Evolutionary conservation across 768 basidiomycete genomes (phyloP).

Genomic region (Leccinum arenicola): DNA sequence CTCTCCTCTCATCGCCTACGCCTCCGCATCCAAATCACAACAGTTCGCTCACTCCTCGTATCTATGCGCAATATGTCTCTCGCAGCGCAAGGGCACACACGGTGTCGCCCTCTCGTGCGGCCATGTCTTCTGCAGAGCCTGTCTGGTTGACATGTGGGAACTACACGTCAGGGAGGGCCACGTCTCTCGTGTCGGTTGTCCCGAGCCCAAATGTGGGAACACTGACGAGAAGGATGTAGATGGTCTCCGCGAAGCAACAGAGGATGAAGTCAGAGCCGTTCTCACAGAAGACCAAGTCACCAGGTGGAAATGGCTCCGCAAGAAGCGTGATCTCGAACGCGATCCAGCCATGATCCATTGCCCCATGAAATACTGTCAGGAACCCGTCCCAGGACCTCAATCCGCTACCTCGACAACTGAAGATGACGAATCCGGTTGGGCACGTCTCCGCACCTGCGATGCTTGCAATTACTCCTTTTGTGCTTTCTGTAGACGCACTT

Average conservation of each 20-base stretch:
- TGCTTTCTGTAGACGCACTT: constrained; percentile 75
- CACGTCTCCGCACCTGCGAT: constrained; percentile 66
- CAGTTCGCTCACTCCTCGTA: constrained; percentile 66
- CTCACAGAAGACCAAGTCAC: constrained; percentile 60
- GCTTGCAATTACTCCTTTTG: constrained; percentile 80
- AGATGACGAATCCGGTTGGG: constrained; percentile 63
- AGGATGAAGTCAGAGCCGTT: constrained; percentile 72
- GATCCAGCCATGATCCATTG: constrained; percentile 82
- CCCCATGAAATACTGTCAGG: constrained; percentile 77
- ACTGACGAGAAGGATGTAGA: constrained; percentile 20
- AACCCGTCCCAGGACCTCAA: constrained; percentile 62
- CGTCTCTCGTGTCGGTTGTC: constrained; percentile 72
- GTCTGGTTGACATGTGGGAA: constrained; percentile 79
- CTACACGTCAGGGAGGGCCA: constrained; percentile 80
- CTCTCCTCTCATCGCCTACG: constrained; percentile 46
- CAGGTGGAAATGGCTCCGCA: constrained; percentile 77
- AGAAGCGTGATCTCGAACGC: constrained; percentile 69
- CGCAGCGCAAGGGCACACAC: constrained; percentile 67
- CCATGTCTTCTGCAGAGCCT: constrained; percentile 84
- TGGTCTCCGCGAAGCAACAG: constrained; percentile 47
- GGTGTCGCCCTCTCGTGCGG: constrained; percentile 69
- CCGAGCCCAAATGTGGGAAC: constrained; percentile 79
- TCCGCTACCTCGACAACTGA: constrained; percentile 28
- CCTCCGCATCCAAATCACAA: constrained; percentile 43
- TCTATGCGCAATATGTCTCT: constrained; percentile 74